A percentile compares a stretch with the other conserved stretches of the same genome.
Conservation (phyloP, 1,284 basidiomycete species). For the Mrakiaceae sp. region DNA sequence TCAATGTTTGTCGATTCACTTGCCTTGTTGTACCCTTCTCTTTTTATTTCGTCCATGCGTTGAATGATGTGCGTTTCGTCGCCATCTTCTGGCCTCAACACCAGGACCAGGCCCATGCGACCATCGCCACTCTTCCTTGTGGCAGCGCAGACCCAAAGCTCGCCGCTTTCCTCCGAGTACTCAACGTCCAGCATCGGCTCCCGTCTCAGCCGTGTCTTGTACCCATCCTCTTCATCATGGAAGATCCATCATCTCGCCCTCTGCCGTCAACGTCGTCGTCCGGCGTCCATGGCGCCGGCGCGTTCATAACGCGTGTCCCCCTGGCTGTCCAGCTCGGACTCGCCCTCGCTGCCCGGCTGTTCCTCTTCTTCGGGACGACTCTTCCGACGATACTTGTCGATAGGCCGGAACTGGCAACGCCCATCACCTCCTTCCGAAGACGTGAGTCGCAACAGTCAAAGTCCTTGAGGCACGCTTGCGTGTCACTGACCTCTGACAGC, state of each 20-base stretch:
- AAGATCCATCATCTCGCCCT: background rate
- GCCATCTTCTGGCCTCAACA: too few species aligned
- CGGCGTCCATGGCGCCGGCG: background rate
- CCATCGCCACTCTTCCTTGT: background rate
- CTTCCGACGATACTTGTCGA: constrained; percentile 30
- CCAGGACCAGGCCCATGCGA: too few species aligned
- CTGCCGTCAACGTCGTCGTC: background rate
- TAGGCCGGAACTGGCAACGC: constrained; percentile 63
- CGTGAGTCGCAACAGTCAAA: constrained; percentile 22
- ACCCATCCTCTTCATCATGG: background rate
- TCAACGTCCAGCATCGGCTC: background rate
- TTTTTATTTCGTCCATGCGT: background rate
- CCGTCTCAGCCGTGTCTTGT: background rate
- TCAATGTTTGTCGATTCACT: too few species aligned
- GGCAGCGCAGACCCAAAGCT: too few species aligned
- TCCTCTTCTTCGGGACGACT: constrained; percentile 28
- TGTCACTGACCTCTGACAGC: constrained; percentile 13
- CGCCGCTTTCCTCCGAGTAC: background rate
- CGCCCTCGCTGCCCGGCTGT: constrained; percentile 25
- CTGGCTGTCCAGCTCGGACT: constrained; percentile 9
- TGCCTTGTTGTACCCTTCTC: background rate
- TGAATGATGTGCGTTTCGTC: too few species aligned
- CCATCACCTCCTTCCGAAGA: constrained; percentile 56
- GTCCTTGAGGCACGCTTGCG: constrained; percentile 38
- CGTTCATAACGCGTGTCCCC: constrained; percentile 4